A percentile compares a stretch with the other conserved stretches of the same genome.
These are phyloP conservation scores for Balamuthia mandrillaris DNA, from an alignment of 208 protist genomes.

Conservation along the genomic window DNA sequence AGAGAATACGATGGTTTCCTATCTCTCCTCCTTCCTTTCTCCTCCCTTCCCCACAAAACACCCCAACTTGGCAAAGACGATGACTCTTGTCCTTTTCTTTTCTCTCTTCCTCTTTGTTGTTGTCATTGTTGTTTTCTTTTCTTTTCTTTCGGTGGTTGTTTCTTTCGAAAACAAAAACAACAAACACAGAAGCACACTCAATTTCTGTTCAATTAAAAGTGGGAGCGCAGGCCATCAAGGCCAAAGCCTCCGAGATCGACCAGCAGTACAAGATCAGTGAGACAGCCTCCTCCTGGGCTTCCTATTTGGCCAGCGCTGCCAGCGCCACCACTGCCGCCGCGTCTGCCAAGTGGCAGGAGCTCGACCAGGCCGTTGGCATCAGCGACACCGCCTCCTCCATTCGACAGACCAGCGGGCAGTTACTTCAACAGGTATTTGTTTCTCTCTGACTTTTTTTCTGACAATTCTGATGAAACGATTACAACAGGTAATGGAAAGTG, in stretches of 20 bases:
- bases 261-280: slow-evolving; percentile 38
- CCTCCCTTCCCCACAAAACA: neutral
- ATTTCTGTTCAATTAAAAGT: slow-evolving; percentile 1
- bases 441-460: neutral
- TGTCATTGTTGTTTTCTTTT: too few relatives aligned
- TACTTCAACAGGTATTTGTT: neutral
- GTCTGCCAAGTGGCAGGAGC: neutral
- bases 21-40: neutral
- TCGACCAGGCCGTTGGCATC: slow-evolving; percentile 39
- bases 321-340: neutral
- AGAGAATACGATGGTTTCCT: slow-evolving; percentile 40
- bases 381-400: slow-evolving; percentile 10
- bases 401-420: neutral
- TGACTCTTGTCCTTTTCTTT: too few relatives aligned
- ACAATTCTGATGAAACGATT: neutral
- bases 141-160: neutral
- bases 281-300: slow-evolving; percentile 14
- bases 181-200: neutral
- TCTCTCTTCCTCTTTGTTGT: too few relatives aligned
- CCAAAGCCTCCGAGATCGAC: slow-evolving; percentile 34
- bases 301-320: neutral
- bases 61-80: neutral
- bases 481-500: slow-evolving; percentile 4
- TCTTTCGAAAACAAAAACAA: neutral
- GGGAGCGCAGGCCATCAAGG: slow-evolving; percentile 29